phyloP scores from a whole-genome alignment of 176 grass and related monocot genomes.

The Tillandsia leiboldiana region DNA sequence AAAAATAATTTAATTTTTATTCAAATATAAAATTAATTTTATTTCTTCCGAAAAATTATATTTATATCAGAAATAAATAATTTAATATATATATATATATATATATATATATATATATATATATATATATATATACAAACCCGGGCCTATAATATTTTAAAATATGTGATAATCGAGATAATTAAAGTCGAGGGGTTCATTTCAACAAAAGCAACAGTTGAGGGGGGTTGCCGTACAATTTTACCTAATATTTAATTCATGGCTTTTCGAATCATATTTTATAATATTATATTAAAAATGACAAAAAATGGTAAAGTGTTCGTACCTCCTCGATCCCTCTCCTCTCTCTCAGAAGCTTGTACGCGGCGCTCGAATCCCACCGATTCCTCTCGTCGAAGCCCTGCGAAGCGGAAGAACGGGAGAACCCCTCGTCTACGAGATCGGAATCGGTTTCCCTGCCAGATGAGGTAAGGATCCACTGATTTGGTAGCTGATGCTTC shows the following conservation, averaged over 20 bases:
- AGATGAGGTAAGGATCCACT: slow-evolving; percentile 3
- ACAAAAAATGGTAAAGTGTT: neutral
- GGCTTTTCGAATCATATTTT: no score
- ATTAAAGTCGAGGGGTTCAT: no score
- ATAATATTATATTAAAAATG: no score
- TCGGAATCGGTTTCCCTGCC: slow-evolving; percentile 7
- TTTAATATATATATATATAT: no score
- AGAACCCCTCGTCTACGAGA: neutral
- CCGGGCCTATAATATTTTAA: no score
- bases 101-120: no score
- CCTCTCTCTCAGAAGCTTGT: neutral
- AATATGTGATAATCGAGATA: neutral
- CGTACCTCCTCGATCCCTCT: neutral
- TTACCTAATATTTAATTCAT: no score
- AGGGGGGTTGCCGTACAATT: no score
- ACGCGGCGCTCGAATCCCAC: neutral
- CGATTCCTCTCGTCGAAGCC: neutral
- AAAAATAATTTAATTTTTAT: neutral
- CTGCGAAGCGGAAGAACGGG: no score
- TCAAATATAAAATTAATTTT: neutral
- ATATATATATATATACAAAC: no score
- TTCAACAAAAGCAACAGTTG: no score
- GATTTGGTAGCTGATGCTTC: neutral
- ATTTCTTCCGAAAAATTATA: neutral
- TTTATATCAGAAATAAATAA: no score